Conservation (phyloP, 2,329 filamentous ascomycete genomes). For the Cladosporium austrohemisphaericum region DNA sequence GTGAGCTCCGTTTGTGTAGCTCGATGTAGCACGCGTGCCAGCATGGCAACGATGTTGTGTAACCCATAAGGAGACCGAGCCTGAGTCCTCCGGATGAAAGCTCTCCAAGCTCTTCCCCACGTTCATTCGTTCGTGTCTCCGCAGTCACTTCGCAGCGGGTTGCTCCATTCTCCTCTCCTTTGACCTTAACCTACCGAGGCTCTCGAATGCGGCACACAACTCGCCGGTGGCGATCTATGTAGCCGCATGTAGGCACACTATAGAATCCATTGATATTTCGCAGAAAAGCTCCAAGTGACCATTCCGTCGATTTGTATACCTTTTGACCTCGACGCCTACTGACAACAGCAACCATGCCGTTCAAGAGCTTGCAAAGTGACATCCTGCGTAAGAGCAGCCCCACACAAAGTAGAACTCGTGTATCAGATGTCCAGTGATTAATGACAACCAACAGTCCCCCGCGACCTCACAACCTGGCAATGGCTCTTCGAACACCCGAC, state of each 20-base stretch:
- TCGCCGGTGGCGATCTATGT: neutral
- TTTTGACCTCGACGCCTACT: too few species aligned
- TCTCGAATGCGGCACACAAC: constrained; percentile 11
- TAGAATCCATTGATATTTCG: too few species aligned
- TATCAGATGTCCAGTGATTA: constrained; percentile 1
- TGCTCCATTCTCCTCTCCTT: neutral
- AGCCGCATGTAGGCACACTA: neutral
- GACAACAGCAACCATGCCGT: constrained; percentile 19
- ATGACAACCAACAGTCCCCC: constrained; percentile 44
- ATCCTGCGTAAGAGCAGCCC: constrained; percentile 20
- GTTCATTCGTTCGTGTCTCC: neutral
- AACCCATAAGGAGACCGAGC: too few species aligned
- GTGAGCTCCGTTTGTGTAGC: too few species aligned
- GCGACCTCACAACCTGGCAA: constrained; percentile 55
- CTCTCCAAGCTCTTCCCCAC: constrained; percentile 2
- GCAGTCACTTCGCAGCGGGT: neutral
- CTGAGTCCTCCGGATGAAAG: too few species aligned
- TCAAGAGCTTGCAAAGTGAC: constrained; percentile 24
- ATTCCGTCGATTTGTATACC: too few species aligned
- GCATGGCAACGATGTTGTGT: too few species aligned
- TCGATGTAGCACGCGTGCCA: too few species aligned
- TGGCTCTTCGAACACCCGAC: constrained; percentile 57
- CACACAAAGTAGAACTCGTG: neutral
- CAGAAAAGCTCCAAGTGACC: too few species aligned
- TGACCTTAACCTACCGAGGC: constrained; percentile 4